Conservation (phyloP, 2,329 filamentous ascomycete species). For the Achaetomium macrosporum region DNA sequence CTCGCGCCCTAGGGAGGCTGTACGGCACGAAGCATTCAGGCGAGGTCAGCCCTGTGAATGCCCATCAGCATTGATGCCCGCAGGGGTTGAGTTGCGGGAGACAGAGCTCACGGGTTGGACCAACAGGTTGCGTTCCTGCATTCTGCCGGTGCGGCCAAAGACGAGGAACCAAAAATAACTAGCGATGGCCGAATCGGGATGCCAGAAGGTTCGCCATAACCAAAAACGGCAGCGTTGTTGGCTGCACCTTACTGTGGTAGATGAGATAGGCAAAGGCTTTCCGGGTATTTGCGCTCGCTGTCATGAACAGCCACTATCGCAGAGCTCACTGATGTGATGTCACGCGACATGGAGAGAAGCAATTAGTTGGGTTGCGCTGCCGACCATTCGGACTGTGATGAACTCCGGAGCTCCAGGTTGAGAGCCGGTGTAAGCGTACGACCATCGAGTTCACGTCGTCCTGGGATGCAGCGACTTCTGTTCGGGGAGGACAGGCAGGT, state of each 20-base stretch:
- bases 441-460: too few species aligned
- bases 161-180: constrained; percentile 15
- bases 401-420: too few species aligned
- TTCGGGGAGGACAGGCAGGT: too few species aligned
- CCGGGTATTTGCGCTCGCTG: constrained; percentile 1
- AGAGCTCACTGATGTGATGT: not conserved
- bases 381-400: too few species aligned
- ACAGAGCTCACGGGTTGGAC: too few species aligned
- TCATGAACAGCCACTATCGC: not conserved
- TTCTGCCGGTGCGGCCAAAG: constrained; percentile 22
- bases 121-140: constrained; percentile 1
- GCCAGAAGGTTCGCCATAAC: not conserved
- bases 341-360: not conserved
- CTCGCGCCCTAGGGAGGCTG: too few species aligned
- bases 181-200: not conserved
- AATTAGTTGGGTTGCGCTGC: not conserved
- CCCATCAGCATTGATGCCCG: too few species aligned
- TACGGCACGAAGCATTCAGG: too few species aligned
- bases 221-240: not conserved
- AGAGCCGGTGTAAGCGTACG: too few species aligned
- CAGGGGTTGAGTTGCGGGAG: too few species aligned
- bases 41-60: too few species aligned
- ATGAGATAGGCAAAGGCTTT: constrained; percentile 2
- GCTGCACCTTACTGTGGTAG: not conserved
- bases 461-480: too few species aligned